Base-by-base conservation (phyloP, 129 eudicot species). In the Solidago caesia region DNA sequence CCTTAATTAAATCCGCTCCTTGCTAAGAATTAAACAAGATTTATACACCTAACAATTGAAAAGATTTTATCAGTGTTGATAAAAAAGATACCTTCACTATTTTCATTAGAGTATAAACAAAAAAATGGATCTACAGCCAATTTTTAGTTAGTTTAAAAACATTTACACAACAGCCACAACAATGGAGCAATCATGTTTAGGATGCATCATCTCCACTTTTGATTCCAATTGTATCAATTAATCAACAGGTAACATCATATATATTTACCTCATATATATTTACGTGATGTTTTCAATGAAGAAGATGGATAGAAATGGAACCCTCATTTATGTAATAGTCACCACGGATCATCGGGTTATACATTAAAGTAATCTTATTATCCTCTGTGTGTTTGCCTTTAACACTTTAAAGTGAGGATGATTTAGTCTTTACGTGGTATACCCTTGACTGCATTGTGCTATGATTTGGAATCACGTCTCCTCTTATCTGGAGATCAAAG, bases 401-500 rank as follows among this genome's bases (percentile, higher is more conserved):
- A 71, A 46, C 29, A 71, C 26, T 79, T 80, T 86, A 94, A 96
- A 88, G 82, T 62, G 97, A 94, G 72, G 90, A 85, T 81, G 96
- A 88, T 77, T 77, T 64, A 72, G 70, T 84, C 99, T 41, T 43
- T 72, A 68, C 86, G 90, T 70, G 96, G 93, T 56, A 79, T 87
- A 80, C 91, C 96, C 15, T 66, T 88, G 66, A 86, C 97, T 61
- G 89, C 97, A 5, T 72, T 94, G 71, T 78, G 85, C 71, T 88
- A 81, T 53, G 79, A 73, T 76, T 71, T 74, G 65, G 85, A 91
- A 71, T 71, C 87, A 64, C 86, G 85, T 57, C 75, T 85, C 15
- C 96, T 94, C 47, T 71, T 94, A 74, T 90, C 99, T 76, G 97
- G 99, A 76, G 99, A 94, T 81, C 92, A 94, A 87, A 85, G 78